Evolutionary conservation across 1,284 basidiomycete species (phyloP).

Genomic region (Ustilago hordei): DNA sequence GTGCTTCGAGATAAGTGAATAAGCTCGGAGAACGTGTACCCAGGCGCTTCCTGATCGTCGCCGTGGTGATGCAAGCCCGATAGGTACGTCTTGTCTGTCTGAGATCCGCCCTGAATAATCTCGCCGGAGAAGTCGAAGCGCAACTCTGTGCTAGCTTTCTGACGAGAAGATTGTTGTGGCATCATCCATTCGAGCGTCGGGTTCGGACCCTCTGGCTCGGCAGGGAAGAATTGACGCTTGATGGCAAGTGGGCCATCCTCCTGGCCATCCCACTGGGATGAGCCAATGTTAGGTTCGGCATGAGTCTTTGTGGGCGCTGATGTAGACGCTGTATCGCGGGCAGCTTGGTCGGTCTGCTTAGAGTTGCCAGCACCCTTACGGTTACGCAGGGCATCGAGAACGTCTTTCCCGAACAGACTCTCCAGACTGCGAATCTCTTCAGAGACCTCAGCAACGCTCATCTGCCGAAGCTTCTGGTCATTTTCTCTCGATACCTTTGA

Average conservation of each 20-base stretch:
- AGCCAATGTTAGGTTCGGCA: slow-evolving; percentile 9
- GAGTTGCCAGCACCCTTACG: slow-evolving; percentile 31
- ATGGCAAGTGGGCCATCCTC: slow-evolving; percentile 85
- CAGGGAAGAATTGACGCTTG: slow-evolving; percentile 84
- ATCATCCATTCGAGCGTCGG: slow-evolving; percentile 62
- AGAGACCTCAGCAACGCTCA: slow-evolving; percentile 56
- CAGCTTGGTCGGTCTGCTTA: neutral
- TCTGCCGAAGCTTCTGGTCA: slow-evolving; percentile 54
- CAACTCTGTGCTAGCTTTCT: slow-evolving; percentile 16
- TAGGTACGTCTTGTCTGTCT: slow-evolving; percentile 51
- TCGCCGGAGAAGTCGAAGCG: slow-evolving; percentile 63
- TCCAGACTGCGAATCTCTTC: slow-evolving; percentile 59
- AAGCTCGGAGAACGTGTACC: slow-evolving; percentile 90
- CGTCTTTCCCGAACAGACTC: slow-evolving; percentile 57
- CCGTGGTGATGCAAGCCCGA: slow-evolving; percentile 86
- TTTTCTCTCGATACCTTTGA: slow-evolving; percentile 56
- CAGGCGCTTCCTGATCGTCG: slow-evolving; percentile 80
- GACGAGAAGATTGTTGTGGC: slow-evolving; percentile 11
- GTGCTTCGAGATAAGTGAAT: slow-evolving; percentile 84
- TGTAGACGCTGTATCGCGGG: neutral
- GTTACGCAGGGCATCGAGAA: slow-evolving; percentile 54
- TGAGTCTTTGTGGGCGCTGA: slow-evolving; percentile 70
- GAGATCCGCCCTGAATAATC: slow-evolving; percentile 18
- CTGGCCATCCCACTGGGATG: slow-evolving; percentile 71
- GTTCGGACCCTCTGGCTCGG: slow-evolving; percentile 70